phyloP scores from a whole-genome alignment of 805 yeast species.

The Suhomyces xylopsoci region DNA sequence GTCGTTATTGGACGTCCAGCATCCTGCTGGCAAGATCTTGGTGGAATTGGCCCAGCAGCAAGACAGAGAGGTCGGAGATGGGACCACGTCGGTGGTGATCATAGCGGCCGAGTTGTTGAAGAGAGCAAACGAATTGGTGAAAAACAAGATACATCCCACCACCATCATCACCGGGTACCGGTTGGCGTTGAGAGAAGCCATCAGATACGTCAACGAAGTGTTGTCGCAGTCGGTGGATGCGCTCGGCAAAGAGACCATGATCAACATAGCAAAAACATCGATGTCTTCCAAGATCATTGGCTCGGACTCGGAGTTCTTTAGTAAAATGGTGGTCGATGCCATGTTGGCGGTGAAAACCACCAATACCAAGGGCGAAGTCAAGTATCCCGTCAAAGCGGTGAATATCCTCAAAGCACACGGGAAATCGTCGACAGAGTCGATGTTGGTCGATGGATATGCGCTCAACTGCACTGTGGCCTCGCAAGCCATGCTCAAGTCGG shows the following conservation, averaged over 20 bases:
- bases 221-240: slow-evolving; percentile 75
- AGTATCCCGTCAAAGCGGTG: slow-evolving; percentile 96
- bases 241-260: slow-evolving; percentile 77
- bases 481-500: slow-evolving; percentile 85
- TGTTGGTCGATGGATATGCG: slow-evolving; percentile 90
- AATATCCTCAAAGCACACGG: slow-evolving; percentile 96
- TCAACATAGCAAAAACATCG: slow-evolving; percentile 92
- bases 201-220: slow-evolving; percentile 80
- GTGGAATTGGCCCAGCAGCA: slow-evolving; percentile 98
- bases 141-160: slow-evolving; percentile 94
- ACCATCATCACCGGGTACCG: slow-evolving; percentile 96
- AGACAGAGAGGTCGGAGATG: slow-evolving; percentile 98
- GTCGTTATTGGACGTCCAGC: slow-evolving; percentile 89
- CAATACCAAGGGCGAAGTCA: slow-evolving; percentile 80
- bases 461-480: slow-evolving; percentile 95
- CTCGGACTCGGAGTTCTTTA: slow-evolving; percentile 85
- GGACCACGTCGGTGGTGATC: slow-evolving; percentile 96
- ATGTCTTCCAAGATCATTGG: slow-evolving; percentile 98
- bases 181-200: slow-evolving; percentile 88
- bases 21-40: slow-evolving; percentile 96
- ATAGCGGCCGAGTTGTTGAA: slow-evolving; percentile 90
- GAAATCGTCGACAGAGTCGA: slow-evolving; percentile 82
- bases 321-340: slow-evolving; percentile 90
- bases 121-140: slow-evolving; percentile 90
- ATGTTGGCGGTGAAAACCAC: slow-evolving; percentile 91